These are phyloP conservation scores for Coniochaeta ligniaria DNA, from an alignment of 2,329 filamentous ascomycete genomes.

Conservation along the genomic window DNA sequence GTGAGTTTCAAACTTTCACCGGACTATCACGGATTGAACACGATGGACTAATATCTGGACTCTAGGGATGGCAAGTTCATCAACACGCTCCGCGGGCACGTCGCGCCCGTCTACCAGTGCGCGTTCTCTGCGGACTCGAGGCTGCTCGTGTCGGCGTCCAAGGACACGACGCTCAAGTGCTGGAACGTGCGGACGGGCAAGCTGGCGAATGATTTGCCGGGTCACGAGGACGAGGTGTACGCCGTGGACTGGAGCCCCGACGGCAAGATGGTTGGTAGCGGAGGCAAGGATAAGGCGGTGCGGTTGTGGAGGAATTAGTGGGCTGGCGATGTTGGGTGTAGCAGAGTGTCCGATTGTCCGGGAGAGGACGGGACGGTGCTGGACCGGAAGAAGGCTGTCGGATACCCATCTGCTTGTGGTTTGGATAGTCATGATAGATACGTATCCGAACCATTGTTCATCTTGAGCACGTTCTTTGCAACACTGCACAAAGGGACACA, in stretches of 20 bases:
- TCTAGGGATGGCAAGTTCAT: slow-evolving; percentile 66
- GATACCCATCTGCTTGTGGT: background rate
- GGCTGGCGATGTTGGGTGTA: too few relatives aligned
- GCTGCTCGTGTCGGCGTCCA: slow-evolving; percentile 79
- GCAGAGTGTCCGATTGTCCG: background rate
- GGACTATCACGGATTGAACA: too few relatives aligned
- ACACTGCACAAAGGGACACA: background rate
- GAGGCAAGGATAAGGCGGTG: slow-evolving; percentile 83
- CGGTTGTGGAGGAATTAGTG: slow-evolving; percentile 56
- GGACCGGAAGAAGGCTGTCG: background rate
- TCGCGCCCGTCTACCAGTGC: slow-evolving; percentile 83
- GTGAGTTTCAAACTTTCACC: slow-evolving; percentile 28
- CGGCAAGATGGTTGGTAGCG: slow-evolving; percentile 80
- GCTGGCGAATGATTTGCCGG: slow-evolving; percentile 71
- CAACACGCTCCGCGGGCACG: slow-evolving; percentile 81
- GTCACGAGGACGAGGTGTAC: slow-evolving; percentile 89
- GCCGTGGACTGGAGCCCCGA: slow-evolving; percentile 94
- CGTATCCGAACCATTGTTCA: background rate
- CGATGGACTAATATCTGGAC: slow-evolving; percentile 11
- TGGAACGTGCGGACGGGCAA: slow-evolving; percentile 89
- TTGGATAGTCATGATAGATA: background rate
- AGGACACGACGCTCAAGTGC: slow-evolving; percentile 89
- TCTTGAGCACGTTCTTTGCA: background rate
- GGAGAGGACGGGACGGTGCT: background rate
- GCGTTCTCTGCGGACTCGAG: slow-evolving; percentile 88